These are phyloP conservation scores for Paramecium pentaurelia DNA, from an alignment of 73 alveolate genomes.

Conservation along the genomic window DNA sequence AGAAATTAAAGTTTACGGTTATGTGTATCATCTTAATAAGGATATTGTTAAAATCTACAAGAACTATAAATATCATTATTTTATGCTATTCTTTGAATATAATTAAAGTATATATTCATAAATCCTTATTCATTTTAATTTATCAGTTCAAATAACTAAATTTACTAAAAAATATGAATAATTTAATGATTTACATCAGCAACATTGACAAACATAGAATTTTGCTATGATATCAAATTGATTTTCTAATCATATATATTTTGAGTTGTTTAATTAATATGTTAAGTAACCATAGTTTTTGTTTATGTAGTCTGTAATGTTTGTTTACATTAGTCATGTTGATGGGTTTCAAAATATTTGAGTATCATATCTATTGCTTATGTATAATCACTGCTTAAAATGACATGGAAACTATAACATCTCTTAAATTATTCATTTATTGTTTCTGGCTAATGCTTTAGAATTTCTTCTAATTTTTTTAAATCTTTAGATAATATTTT, in stretches of 20 bases:
- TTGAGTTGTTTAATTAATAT: not conserved
- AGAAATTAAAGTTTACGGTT: constrained; percentile 4
- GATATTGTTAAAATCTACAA: not conserved
- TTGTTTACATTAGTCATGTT: not conserved
- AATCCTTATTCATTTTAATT: not conserved
- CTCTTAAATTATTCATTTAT: not conserved
- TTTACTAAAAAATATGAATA: not conserved
- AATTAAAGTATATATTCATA: not conserved
- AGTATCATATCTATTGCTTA: not conserved
- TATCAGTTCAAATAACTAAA: not conserved
- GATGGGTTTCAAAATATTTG: not conserved
- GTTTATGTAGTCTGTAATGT: not conserved
- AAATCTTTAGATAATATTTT: not conserved
- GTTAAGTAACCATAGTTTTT: not conserved
- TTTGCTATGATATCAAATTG: not conserved
- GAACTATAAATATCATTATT: not conserved
- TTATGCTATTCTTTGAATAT: not conserved
- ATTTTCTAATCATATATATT: not conserved
- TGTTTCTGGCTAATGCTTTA: not conserved
- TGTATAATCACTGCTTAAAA: not conserved
- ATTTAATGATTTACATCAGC: not conserved
- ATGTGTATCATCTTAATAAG: not conserved
- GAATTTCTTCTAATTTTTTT: not conserved
- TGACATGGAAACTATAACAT: not conserved
- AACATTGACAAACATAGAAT: constrained; percentile 16